Evolutionary conservation across 2,329 filamentous ascomycete species (phyloP), one percentile per base, ranked within the genome.

Genomic region (Fusarium mundagurra): DNA sequence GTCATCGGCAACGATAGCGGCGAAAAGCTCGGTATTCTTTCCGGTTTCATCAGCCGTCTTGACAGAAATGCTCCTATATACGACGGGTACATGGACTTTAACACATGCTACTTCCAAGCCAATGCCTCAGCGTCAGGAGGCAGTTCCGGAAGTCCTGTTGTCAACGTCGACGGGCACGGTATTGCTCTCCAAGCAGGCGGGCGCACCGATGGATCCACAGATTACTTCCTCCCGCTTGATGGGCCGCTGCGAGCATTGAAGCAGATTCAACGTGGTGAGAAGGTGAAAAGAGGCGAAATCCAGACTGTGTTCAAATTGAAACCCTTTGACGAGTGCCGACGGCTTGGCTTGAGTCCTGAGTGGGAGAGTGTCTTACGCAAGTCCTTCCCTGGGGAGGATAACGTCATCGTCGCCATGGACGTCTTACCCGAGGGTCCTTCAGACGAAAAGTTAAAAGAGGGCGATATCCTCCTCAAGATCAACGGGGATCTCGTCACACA

Each of bases 61-160:
- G 96, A 99, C 79, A 91, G 96, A 75, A 99, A 99, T 82, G 96
- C 96, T 2, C 96, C 96, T 22, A 96, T 98, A 78, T 98, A 99
- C 59, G 96, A 98, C 69, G 96, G 96, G 29, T 99, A 99, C 82
- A 96, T 95, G 83, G 96, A 99, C 81, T 99, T 99, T 89, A 99
- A 93, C 82, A 92, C 90, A 43, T 92, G 97, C 81, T 99, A 99
- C 86, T 98, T 98, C 77, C 96, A 99, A 85, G 96, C 96, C 69
- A 97, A 97, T 16, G 96, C 96, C 3, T 96, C 96, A 6, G 96
- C 96, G 6, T 98, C 95, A 80, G 96, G 96, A 72, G 96, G 96
- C 71, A 98, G 94, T 84, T 99, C 96, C 12, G 96, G 96, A 69
- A 97, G 94, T 90, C 96, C 96, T 1, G 96, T 99, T 2, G 95